These are phyloP conservation scores for Exophiala spinifera DNA, from an alignment of 2,329 filamentous ascomycete genomes.

Conservation along the genomic window DNA sequence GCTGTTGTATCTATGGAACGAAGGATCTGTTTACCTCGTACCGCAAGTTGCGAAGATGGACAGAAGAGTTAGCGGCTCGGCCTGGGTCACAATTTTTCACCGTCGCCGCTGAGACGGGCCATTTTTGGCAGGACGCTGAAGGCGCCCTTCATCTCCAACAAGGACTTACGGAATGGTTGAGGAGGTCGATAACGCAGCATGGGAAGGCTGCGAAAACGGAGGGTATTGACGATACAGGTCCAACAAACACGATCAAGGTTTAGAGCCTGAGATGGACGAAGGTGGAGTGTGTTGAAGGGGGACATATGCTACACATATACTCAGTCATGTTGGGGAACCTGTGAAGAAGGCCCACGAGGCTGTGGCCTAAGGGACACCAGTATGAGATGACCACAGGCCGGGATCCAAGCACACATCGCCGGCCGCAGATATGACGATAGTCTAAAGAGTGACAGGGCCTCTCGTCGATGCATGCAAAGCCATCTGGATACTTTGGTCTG, in stretches of 20 bases:
- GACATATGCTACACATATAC: no score
- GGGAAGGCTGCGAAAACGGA: not conserved
- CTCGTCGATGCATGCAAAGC: no score
- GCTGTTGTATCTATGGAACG: constrained; percentile 63
- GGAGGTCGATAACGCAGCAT: not conserved
- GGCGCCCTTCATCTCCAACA: constrained; percentile 13
- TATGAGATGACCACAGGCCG: no score
- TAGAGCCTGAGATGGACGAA: no score
- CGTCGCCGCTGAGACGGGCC: constrained; percentile 15
- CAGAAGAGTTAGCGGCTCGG: constrained; percentile 47
- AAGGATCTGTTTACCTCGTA: constrained; percentile 69
- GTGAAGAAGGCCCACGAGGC: no score
- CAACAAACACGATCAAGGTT: not conserved
- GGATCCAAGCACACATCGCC: no score
- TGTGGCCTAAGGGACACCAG: no score
- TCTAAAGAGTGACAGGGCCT: no score
- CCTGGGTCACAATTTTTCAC: constrained; percentile 46
- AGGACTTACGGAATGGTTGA: constrained; percentile 17
- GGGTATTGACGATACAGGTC: not conserved
- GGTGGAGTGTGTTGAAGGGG: not conserved
- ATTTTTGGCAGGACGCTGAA: constrained; percentile 23
- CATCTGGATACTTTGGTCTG: no score
- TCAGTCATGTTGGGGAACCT: no score
- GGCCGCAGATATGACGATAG: no score
- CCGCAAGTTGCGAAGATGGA: constrained; percentile 66